These are phyloP conservation scores for Tricladium varicosporioides DNA, from an alignment of 2,329 filamentous ascomycete genomes.

Conservation along the genomic window DNA sequence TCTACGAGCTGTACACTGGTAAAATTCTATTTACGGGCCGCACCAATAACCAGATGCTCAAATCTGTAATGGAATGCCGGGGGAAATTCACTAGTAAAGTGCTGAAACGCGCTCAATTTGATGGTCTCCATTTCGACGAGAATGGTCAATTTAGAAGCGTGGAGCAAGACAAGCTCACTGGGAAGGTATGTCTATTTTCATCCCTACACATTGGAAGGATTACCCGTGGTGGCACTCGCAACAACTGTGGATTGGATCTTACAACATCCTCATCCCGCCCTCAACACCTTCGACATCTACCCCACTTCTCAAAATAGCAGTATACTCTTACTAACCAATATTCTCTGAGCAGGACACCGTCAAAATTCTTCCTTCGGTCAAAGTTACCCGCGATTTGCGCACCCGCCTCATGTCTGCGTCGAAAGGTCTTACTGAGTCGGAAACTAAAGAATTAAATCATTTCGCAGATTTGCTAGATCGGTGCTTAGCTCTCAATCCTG, in stretches of 20 bases:
- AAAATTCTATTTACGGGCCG: constrained; percentile 95
- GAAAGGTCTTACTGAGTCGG: constrained; percentile 69
- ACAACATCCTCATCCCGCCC: constrained; percentile 5
- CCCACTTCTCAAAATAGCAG: constrained; percentile 6
- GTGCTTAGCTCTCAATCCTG: constrained; percentile 85
- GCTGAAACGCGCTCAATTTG: constrained; percentile 76
- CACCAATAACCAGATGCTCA: constrained; percentile 98
- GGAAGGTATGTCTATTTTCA: constrained; percentile 57
- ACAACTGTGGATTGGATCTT: constrained; percentile 1
- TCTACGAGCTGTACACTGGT: constrained; percentile 96
- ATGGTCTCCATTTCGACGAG: constrained; percentile 79
- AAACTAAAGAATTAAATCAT: constrained; percentile 73
- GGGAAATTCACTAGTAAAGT: constrained; percentile 90
- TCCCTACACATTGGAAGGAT: constrained; percentile 1
- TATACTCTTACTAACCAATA: constrained; percentile 12
- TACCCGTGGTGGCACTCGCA: constrained; percentile 32
- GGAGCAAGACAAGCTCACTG: constrained; percentile 83
- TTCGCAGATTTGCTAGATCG: constrained; percentile 88
- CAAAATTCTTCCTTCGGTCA: constrained; percentile 66
- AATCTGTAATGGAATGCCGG: constrained; percentile 91
- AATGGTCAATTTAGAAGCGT: constrained; percentile 79
- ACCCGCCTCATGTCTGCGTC: constrained; percentile 74
- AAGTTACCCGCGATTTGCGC: constrained; percentile 79
- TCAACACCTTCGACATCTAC: neutral
- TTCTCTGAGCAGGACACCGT: constrained; percentile 55